These are phyloP conservation scores for Cardamine resedifolia DNA, from an alignment of 345 rosid genomes.

Conservation along the genomic window DNA sequence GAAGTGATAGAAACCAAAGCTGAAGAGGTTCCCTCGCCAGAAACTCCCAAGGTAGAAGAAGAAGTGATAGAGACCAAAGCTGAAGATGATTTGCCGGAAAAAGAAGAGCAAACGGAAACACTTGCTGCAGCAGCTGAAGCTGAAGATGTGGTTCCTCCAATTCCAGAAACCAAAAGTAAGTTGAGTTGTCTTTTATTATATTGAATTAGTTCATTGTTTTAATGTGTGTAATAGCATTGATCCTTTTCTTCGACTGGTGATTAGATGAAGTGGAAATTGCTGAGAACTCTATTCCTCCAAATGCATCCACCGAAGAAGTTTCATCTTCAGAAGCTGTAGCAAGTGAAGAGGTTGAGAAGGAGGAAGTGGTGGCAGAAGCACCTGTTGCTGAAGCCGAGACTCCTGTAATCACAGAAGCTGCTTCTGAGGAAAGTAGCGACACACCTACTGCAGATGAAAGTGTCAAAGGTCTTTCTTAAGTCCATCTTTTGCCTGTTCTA, in stretches of 20 bases:
- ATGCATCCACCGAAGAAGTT: conserved; percentile 37
- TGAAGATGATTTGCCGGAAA: conserved; percentile 38
- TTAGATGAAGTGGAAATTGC: conserved; percentile 43
- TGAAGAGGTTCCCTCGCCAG: conserved; percentile 53
- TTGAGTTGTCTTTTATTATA: conserved; percentile 7
- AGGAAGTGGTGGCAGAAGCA: conserved; percentile 45
- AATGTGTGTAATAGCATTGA: conserved; percentile 7
- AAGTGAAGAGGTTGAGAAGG: conserved; percentile 45
- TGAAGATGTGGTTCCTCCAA: conserved; percentile 38
- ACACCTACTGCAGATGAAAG: conserved; percentile 40
- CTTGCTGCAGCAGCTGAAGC: conserved; percentile 41
- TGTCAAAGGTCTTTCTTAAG: conserved; percentile 47
- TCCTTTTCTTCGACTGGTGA: conserved; percentile 21
- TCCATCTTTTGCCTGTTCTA: conserved; percentile 7
- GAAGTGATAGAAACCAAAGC: conserved; percentile 31
- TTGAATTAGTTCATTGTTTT: conserved; percentile 14
- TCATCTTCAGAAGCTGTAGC: conserved; percentile 42
- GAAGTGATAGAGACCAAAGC: conserved; percentile 31
- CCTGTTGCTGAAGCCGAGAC: conserved; percentile 38
- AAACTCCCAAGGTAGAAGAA: conserved; percentile 39
- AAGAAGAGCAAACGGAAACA: conserved; percentile 35
- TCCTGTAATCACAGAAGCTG: conserved; percentile 39
- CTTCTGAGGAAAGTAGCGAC: conserved; percentile 39
- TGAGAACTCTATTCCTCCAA: too few relatives aligned
- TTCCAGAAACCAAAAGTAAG: conserved; percentile 44